phyloP scores from a whole-genome alignment of 2,329 filamentous ascomycete species.

The Mollisia scopiformis region DNA sequence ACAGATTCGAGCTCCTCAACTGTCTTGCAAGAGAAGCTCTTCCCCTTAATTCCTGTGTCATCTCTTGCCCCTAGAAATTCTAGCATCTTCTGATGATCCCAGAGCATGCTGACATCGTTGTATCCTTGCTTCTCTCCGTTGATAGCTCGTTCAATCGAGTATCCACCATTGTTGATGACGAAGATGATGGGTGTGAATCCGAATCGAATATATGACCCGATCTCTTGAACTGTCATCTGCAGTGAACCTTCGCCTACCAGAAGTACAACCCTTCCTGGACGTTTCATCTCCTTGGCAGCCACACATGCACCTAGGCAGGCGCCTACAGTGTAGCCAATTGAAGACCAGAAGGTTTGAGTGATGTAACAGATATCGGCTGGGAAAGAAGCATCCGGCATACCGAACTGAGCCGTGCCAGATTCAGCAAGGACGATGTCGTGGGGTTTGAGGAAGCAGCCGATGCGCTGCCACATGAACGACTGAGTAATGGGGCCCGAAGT shows the following conservation, averaged over 20 bases:
- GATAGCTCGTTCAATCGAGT: conserved; percentile 61
- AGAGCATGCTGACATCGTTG: conserved; percentile 55
- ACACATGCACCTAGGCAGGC: conserved; percentile 58
- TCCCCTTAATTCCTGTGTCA: conserved; percentile 37
- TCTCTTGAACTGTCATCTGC: conserved; percentile 67
- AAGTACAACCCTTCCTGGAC: conserved; percentile 52
- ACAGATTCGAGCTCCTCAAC: conserved; percentile 49
- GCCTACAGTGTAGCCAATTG: conserved; percentile 63
- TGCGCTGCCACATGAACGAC: conserved; percentile 50
- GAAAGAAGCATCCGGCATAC: conserved; percentile 52
- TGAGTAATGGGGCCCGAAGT: conserved; percentile 47
- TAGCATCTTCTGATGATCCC: conserved; percentile 53
- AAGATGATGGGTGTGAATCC: conserved; percentile 53
- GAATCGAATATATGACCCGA: conserved; percentile 63
- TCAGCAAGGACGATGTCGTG: conserved; percentile 61
- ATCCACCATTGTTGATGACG: conserved; percentile 62
- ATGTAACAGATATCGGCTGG: conserved; percentile 52
- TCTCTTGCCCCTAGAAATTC: conserved; percentile 50
- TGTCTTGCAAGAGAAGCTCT: conserved; percentile 42
- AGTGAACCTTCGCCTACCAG: conserved; percentile 67
- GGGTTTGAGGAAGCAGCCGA: conserved; percentile 49
- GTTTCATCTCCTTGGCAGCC: conserved; percentile 50
- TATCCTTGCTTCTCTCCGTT: conserved; percentile 56
- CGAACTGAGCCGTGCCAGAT: conserved; percentile 60
- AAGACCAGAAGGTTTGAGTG: conserved; percentile 58